These are phyloP conservation scores for Magnusiomyces magnusii DNA, from an alignment of 1,139 yeast genomes.

Conservation along the genomic window DNA sequence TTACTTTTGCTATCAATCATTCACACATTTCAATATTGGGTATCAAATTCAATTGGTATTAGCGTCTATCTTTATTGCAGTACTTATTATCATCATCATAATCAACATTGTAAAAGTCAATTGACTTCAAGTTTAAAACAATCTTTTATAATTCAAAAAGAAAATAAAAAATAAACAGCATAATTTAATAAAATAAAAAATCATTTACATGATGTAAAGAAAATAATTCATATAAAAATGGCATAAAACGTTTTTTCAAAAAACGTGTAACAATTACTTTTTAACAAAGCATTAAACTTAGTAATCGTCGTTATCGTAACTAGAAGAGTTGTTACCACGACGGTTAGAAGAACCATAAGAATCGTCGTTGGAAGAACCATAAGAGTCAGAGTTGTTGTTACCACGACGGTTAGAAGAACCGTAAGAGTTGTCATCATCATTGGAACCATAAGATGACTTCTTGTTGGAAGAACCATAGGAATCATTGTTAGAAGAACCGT, in stretches of 20 bases:
- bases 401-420: slow-evolving; percentile 15
- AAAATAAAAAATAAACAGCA: too few relatives aligned
- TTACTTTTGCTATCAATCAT: too few relatives aligned
- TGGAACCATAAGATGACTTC: too few relatives aligned
- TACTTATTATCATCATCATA: neutral
- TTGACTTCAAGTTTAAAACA: neutral
- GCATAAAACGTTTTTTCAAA: neutral
- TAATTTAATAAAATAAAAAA: too few relatives aligned
- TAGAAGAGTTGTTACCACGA: neutral
- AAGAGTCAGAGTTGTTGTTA: slow-evolving; percentile 15
- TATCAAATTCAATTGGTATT: too few relatives aligned
- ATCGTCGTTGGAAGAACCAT: slow-evolving; percentile 11
- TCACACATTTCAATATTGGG: too few relatives aligned
- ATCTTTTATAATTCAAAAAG: neutral
- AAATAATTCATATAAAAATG: too few relatives aligned
- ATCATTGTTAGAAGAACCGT: slow-evolving; percentile 18
- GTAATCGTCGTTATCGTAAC: slow-evolving; percentile 5
- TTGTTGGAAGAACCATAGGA: slow-evolving; percentile 14
- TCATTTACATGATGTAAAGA: neutral
- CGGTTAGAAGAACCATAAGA: slow-evolving; percentile 1
- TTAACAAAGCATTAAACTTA: neutral
- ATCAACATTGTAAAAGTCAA: neutral
- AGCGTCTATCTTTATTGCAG: neutral
- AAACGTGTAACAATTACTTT: neutral
- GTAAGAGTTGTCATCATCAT: slow-evolving; percentile 2